These are phyloP conservation scores for Dunaliella sp. DNA, from an alignment of 139 green algal genomes.

Conservation along the genomic window DNA sequence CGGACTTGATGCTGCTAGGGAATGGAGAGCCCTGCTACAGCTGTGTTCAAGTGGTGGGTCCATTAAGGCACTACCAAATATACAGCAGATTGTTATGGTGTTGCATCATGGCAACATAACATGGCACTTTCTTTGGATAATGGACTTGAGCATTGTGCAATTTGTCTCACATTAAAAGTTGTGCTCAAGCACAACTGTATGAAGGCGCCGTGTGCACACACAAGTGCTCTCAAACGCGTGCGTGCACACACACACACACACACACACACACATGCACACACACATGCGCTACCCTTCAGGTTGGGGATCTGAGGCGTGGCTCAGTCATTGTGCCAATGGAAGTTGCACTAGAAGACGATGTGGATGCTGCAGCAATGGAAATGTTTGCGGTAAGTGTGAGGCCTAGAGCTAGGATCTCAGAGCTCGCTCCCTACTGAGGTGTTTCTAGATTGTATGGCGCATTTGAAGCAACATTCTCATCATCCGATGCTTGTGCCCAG, in stretches of 20 bases:
- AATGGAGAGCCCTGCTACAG: neutral
- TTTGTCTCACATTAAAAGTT: neutral
- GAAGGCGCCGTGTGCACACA: neutral
- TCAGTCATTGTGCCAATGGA: neutral
- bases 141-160: neutral
- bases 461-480: too few species aligned
- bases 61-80: neutral
- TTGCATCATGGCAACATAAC: neutral
- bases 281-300: neutral
- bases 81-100: too few species aligned
- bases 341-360: neutral
- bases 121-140: neutral
- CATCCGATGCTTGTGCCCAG: too few species aligned
- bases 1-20: neutral
- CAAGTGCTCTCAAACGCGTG: neutral
- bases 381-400: neutral
- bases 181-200: neutral
- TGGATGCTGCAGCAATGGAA: neutral
- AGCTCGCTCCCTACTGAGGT: too few species aligned
- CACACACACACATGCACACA: neutral
- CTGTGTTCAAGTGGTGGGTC: neutral
- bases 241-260: neutral
- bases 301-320: neutral
- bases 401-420: too few species aligned
- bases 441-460: too few species aligned